Evolutionary conservation across 495 filamentous ascomycete genomes (phyloP).

Genomic region (Penicillium argentinense): DNA sequence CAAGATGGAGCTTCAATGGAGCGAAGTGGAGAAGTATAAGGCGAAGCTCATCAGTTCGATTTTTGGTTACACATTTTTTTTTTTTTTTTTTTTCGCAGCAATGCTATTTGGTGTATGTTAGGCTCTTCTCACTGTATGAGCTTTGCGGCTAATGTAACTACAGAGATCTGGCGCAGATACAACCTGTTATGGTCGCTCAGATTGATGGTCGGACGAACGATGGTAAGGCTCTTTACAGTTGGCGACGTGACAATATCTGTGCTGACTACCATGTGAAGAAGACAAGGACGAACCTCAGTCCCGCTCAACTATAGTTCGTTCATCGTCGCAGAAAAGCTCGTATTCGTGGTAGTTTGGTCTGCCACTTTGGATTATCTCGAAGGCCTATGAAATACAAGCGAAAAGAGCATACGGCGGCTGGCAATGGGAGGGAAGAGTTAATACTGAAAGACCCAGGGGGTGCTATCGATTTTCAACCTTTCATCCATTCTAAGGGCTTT

Average conservation of each 20-base stretch:
- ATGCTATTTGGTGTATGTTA: slow-evolving; percentile 7
- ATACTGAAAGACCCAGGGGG: not conserved
- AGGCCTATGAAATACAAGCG: not conserved
- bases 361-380: not conserved
- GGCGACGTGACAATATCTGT: not conserved
- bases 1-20: slow-evolving; percentile 1
- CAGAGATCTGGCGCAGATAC: not conserved
- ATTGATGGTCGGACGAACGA: not conserved
- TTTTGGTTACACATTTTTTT: too few species aligned
- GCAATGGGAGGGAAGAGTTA: too few species aligned
- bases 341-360: not conserved
- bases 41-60: not conserved
- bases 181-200: not conserved
- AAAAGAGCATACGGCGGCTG: not conserved
- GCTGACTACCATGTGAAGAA: too few species aligned
- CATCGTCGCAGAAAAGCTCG: not conserved
- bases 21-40: slow-evolving; percentile 6
- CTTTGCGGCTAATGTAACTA: not conserved
- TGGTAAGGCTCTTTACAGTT: not conserved
- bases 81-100: slow-evolving; percentile 10
- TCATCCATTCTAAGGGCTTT: not conserved
- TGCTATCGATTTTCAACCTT: not conserved
- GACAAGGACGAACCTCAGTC: too few species aligned
- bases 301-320: not conserved
- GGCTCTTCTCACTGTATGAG: not conserved